These are phyloP conservation scores for Penicillium sp. DNA, from an alignment of 2,329 filamentous ascomycete species.

Conservation along the genomic window DNA sequence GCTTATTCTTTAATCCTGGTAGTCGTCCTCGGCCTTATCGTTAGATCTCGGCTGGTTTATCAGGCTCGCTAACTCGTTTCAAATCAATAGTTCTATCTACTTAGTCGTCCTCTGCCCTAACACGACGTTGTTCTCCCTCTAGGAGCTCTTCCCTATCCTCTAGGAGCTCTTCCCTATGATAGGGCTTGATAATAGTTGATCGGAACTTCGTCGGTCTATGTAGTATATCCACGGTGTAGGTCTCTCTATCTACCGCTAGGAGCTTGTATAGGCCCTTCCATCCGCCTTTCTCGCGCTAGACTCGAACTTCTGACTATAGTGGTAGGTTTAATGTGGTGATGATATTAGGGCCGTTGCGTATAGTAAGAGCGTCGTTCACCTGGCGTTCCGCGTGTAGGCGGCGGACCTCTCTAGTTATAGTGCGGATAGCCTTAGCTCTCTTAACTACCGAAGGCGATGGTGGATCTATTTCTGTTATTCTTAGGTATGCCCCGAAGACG, in stretches of 20 bases:
- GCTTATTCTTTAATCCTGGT: neutral
- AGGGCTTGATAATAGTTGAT: neutral
- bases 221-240: neutral
- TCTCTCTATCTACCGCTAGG: neutral
- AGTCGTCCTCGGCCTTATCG: neutral
- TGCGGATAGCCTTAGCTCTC: neutral
- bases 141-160: neutral
- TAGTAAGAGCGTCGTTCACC: neutral
- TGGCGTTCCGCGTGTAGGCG: neutral
- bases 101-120: neutral
- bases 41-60: neutral
- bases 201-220: neutral
- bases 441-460: neutral
- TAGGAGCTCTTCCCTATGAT: neutral
- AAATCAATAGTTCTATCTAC: neutral
- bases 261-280: neutral
- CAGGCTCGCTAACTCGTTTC: neutral
- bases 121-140: neutral
- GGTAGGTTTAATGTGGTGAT: neutral
- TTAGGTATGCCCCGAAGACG: neutral
- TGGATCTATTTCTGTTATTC: neutral
- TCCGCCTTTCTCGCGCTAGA: neutral
- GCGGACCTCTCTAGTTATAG: neutral
- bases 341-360: neutral
- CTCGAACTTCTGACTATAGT: neutral